Evolutionary conservation across 768 basidiomycete genomes (phyloP).

Genomic region (Candolleomyces eurysporus): DNA sequence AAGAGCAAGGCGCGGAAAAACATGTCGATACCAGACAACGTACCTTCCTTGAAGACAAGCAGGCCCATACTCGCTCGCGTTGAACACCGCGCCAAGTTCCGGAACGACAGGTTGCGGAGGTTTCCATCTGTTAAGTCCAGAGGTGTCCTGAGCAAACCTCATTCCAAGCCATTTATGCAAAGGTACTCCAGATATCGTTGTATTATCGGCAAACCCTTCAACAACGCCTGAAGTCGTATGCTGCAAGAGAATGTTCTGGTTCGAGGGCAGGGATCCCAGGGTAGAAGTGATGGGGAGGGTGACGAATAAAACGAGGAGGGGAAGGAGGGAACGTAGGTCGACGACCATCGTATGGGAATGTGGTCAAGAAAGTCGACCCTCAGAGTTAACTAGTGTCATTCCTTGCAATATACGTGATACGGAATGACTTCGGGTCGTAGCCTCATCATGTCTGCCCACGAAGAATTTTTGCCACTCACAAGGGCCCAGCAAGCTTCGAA

Average conservation of each 20-base stretch:
- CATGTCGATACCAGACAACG: neutral
- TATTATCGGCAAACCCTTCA: conserved; percentile 23
- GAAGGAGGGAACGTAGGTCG: too few species aligned
- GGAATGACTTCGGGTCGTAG: too few species aligned
- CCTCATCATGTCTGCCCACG: too few species aligned
- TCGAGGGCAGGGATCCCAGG: too few species aligned
- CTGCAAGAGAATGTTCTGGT: neutral
- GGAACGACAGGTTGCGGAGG: conserved; percentile 22
- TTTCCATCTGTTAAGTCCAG: conserved; percentile 27
- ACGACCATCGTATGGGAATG: too few species aligned
- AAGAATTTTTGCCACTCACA: too few species aligned
- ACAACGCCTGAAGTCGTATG: conserved; percentile 26
- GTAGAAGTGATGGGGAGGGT: too few species aligned
- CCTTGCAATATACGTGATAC: too few species aligned
- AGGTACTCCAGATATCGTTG: conserved; percentile 16
- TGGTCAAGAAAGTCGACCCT: too few species aligned
- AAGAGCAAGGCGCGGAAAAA: neutral
- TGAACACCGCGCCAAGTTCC: conserved; percentile 14
- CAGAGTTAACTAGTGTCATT: too few species aligned
- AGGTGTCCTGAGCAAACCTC: conserved; percentile 27
- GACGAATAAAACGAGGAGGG: too few species aligned
- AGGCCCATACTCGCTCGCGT: conserved; percentile 29
- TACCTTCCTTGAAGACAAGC: conserved; percentile 33
- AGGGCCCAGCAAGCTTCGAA: too few species aligned
- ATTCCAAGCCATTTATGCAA: conserved; percentile 31